Evolutionary conservation across 148 eudicot genomes (phyloP).

Genomic region (Selenicereus undatus): DNA sequence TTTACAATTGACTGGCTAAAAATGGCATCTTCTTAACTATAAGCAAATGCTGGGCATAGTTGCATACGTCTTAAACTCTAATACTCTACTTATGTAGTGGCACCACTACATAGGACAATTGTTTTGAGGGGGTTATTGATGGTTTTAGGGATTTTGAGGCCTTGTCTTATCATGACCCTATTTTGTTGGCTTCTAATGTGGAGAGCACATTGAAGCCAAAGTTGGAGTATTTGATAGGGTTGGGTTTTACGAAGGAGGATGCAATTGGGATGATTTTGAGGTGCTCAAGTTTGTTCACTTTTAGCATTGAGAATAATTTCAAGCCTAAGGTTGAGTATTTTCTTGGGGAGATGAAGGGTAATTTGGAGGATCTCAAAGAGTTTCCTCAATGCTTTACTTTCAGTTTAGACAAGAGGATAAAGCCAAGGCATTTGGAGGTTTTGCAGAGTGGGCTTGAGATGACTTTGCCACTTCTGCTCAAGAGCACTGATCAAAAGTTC

Average conservation of each 20-base stretch:
- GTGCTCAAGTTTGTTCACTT: constrained; percentile 84
- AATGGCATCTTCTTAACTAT: no score
- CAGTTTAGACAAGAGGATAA: constrained; percentile 91
- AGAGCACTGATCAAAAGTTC: constrained; percentile 82
- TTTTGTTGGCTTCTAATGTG: constrained; percentile 74
- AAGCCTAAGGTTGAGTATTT: constrained; percentile 84
- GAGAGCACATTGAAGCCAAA: constrained; percentile 68
- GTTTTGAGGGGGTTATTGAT: no score
- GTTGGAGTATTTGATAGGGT: constrained; percentile 48
- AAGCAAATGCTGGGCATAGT: no score
- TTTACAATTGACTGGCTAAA: no score
- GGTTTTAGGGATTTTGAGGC: constrained; percentile 59
- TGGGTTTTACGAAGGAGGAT: constrained; percentile 61
- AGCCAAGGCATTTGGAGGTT: constrained; percentile 68
- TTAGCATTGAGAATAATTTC: constrained; percentile 71
- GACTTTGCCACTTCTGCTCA: constrained; percentile 58
- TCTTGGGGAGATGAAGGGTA: constrained; percentile 56
- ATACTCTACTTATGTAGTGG: no score
- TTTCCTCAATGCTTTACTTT: constrained; percentile 90
- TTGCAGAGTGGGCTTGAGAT: constrained; percentile 48
- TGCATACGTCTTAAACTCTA: no score
- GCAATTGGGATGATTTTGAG: constrained; percentile 67
- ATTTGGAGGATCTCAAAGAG: constrained; percentile 68
- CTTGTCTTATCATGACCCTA: constrained; percentile 64
- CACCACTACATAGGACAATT: background rate